Conservation (phyloP, 139 green algal species). For the Coccomyxa sp. region DNA sequence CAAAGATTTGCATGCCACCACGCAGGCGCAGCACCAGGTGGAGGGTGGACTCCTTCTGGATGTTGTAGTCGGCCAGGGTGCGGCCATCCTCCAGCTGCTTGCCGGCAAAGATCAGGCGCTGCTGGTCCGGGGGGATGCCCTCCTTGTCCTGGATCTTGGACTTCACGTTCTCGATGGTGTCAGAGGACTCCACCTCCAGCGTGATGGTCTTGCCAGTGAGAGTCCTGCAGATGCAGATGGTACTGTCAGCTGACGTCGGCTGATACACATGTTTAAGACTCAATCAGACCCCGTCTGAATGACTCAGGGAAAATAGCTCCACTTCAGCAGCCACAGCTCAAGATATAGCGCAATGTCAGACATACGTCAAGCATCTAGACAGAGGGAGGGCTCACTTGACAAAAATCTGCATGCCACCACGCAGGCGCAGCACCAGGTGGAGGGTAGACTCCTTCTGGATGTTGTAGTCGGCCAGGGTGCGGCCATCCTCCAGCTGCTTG, state of each 20-base stretch:
- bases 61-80: slow-evolving; percentile 96
- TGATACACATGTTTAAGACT: not conserved
- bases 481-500: slow-evolving; percentile 95
- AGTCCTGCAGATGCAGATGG: slow-evolving; percentile 30
- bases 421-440: slow-evolving; percentile 78
- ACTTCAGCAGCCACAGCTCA: not conserved
- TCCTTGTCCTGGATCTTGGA: slow-evolving; percentile 92
- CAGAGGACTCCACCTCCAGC: slow-evolving; percentile 28
- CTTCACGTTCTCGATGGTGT: slow-evolving; percentile 91
- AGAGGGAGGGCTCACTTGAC: slow-evolving; percentile 28
- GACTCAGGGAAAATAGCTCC: not conserved
- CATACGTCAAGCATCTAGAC: not conserved
- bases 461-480: slow-evolving; percentile 96
- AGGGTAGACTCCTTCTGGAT: slow-evolving; percentile 98
- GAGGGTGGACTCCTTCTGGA: slow-evolving; percentile 96
- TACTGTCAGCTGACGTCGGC: not conserved
- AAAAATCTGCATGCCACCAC: slow-evolving; percentile 71
- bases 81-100: slow-evolving; percentile 96
- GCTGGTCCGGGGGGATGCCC: slow-evolving; percentile 93
- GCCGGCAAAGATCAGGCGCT: slow-evolving; percentile 95
- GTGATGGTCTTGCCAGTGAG: slow-evolving; percentile 79
- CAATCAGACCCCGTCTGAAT: not conserved
- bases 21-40: slow-evolving; percentile 82
- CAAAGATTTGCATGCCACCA: slow-evolving; percentile 76
- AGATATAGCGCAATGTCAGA: not conserved